Percentiles rank a stretch among this genome's conserved stretches.
phyloP scores from a whole-genome alignment of 768 basidiomycete species.

The Gloeostereum incarnatum region DNA sequence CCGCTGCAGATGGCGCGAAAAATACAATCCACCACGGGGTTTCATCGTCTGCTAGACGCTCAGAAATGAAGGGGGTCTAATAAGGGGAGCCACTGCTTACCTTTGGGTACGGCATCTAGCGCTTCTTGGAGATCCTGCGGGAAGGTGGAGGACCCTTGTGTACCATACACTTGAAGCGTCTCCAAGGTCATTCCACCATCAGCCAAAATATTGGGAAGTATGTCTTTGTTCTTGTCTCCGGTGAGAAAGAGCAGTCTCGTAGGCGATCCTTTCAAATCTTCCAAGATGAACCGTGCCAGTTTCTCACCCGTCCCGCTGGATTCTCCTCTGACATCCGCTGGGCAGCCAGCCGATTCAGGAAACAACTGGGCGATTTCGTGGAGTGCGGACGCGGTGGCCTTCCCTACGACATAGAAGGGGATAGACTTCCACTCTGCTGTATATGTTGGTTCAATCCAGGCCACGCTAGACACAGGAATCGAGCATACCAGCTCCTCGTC shows the following conservation, averaged over 20 bases:
- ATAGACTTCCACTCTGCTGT: slow-evolving; percentile 40
- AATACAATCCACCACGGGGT: slow-evolving; percentile 59
- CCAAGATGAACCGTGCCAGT: slow-evolving; percentile 56
- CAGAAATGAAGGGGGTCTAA: slow-evolving; percentile 1
- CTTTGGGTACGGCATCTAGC: slow-evolving; percentile 16
- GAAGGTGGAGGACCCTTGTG: slow-evolving; percentile 46
- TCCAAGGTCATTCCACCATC: slow-evolving; percentile 35
- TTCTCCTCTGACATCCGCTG: slow-evolving; percentile 27
- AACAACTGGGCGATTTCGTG: slow-evolving; percentile 19
- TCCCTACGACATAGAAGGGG: slow-evolving; percentile 78
- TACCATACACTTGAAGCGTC: slow-evolving; percentile 61
- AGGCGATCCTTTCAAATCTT: slow-evolving; percentile 14
- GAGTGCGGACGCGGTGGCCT: slow-evolving; percentile 46
- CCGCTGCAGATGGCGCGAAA: slow-evolving; percentile 69
- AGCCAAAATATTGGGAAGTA: slow-evolving; percentile 27
- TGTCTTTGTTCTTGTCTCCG: slow-evolving; percentile 70
- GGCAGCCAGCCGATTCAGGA: slow-evolving; percentile 15
- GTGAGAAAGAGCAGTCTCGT: slow-evolving; percentile 58
- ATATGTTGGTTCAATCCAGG: slow-evolving; percentile 8
- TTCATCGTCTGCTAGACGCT: slow-evolving; percentile 10
- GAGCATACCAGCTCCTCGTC: slow-evolving; percentile 2
- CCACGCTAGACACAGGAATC: slow-evolving; percentile 3
- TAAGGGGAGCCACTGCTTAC: slow-evolving; percentile 7
- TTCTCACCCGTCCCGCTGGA: slow-evolving; percentile 60
- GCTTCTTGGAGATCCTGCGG: slow-evolving; percentile 27